These are phyloP conservation scores for Ceratobasidium sp. DNA, from an alignment of 1,284 basidiomycete genomes.

Conservation along the genomic window DNA sequence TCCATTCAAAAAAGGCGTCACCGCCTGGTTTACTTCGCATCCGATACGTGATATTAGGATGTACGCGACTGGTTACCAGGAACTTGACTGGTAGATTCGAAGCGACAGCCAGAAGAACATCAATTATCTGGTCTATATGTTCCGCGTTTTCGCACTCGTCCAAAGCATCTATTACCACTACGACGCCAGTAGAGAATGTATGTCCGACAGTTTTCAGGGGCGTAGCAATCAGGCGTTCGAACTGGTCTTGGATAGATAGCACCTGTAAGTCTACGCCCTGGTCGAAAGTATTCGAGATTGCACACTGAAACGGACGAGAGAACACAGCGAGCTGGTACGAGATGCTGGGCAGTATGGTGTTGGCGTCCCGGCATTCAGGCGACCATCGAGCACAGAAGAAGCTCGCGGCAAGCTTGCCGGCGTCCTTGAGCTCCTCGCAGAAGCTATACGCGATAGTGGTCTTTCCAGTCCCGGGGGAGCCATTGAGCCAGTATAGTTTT, in stretches of 20 bases:
- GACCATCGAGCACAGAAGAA: conserved; percentile 2
- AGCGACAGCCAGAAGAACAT: neutral
- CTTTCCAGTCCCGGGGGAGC: neutral
- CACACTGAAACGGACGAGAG: neutral
- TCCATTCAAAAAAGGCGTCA: neutral
- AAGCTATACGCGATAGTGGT: neutral
- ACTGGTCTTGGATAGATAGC: neutral
- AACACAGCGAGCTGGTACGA: neutral
- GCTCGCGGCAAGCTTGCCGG: neutral
- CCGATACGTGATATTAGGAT: neutral
- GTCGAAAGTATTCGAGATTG: neutral
- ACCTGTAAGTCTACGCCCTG: neutral
- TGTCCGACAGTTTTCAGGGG: neutral
- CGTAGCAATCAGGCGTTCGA: neutral
- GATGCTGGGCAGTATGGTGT: neutral
- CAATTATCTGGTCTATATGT: neutral
- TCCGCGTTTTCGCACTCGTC: conserved; percentile 11
- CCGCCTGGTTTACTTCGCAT: neutral
- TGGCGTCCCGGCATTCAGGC: neutral
- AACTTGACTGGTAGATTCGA: neutral
- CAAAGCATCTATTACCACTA: neutral
- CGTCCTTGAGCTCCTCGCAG: neutral
- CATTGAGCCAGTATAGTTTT: neutral
- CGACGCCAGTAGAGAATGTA: neutral
- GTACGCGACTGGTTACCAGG: neutral